Conservation (phyloP, 108 stramenopile genomes). For the Discostella stelligeroides region DNA sequence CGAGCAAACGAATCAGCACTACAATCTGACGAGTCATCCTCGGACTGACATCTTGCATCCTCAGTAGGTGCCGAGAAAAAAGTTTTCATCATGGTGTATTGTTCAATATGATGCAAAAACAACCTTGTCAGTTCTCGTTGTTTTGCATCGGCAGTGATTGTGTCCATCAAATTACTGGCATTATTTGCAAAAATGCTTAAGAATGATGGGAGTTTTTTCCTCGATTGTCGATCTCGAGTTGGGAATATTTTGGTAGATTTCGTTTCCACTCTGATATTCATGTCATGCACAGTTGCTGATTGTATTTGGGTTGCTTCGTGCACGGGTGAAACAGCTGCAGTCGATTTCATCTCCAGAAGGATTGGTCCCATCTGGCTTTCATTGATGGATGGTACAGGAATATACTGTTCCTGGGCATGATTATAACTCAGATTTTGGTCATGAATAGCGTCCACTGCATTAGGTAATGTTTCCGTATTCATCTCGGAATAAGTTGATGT, state of each 20-base stretch:
- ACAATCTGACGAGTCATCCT: neutral
- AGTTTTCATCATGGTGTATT: neutral
- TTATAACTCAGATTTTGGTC: neutral
- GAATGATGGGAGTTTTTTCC: conserved; percentile 26
- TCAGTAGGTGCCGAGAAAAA: neutral
- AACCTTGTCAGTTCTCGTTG: conserved; percentile 34
- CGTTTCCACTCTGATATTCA: neutral
- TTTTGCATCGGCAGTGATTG: conserved; percentile 6
- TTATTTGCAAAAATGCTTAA: conserved; percentile 23
- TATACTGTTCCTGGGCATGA: neutral
- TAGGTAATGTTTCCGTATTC: neutral
- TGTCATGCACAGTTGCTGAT: neutral
- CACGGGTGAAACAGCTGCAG: neutral
- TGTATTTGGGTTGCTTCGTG: neutral
- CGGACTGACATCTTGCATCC: neutral
- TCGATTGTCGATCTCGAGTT: conserved; percentile 2
- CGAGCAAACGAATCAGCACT: neutral
- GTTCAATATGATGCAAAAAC: conserved; percentile 33
- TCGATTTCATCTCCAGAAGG: too few species aligned
- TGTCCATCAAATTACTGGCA: neutral
- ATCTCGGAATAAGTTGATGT: neutral
- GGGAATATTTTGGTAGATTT: neutral
- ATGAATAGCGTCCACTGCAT: neutral
- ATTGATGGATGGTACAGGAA: neutral
- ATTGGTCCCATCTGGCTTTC: neutral